A percentile compares a stretch with the other conserved stretches of the same genome.
Conservation (phyloP, 495 filamentous ascomycete species). For the Paragyromitra xinjiangensis region DNA sequence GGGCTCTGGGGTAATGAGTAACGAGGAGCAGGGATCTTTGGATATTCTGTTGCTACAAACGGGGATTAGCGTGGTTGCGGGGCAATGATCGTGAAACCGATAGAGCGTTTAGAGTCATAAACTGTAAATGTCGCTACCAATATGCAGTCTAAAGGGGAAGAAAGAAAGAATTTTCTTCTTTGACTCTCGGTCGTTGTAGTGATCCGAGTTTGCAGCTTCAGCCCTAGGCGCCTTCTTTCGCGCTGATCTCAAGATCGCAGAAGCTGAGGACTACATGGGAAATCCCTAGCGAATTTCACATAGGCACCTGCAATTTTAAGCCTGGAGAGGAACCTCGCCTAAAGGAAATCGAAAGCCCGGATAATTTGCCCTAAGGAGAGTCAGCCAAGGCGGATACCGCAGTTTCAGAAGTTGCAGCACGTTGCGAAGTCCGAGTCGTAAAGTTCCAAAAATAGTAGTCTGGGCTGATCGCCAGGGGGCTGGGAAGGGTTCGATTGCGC, state of each 20-base stretch:
- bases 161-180: not conserved
- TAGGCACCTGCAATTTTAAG: slow-evolving; percentile 1
- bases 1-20: not conserved
- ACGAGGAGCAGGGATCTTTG: slow-evolving; percentile 9
- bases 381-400: slow-evolving; percentile 3
- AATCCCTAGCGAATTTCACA: not conserved
- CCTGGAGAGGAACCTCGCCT: not conserved
- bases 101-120: not conserved
- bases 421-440: not conserved
- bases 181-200: not conserved
- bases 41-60: not conserved
- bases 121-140: not conserved
- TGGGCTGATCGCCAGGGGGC: slow-evolving; percentile 5
- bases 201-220: not conserved
- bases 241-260: not conserved
- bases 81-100: slow-evolving; percentile 19
- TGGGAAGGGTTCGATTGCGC: slow-evolving; percentile 10
- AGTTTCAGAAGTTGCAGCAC: slow-evolving; percentile 13
- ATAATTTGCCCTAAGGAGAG: slow-evolving; percentile 29
- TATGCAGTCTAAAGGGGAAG: not conserved
- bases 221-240: not conserved
- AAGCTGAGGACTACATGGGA: not conserved
- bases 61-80: not conserved
- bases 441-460: slow-evolving; percentile 25
- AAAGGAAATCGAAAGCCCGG: slow-evolving; percentile 9